Conservation (phyloP, 2,329 filamentous ascomycete genomes). For the Chaetomiaceae sp. region DNA sequence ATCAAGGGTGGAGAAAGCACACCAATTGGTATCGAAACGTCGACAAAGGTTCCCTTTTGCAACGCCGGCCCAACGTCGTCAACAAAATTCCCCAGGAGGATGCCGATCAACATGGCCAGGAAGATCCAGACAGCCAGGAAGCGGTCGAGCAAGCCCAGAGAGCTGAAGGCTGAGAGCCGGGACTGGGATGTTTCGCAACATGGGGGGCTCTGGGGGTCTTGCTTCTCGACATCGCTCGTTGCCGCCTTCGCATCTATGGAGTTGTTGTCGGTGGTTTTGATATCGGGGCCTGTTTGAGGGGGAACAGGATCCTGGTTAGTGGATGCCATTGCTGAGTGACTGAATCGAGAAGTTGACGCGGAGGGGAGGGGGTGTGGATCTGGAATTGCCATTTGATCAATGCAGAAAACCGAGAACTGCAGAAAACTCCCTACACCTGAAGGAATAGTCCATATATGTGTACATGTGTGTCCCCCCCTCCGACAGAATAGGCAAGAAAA, state of each 20-base stretch:
- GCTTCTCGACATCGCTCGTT: constrained; percentile 9
- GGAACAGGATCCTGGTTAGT: not conserved
- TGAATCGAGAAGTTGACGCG: too few species aligned
- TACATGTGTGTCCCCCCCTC: too few species aligned
- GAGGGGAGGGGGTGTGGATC: too few species aligned
- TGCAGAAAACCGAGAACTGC: too few species aligned
- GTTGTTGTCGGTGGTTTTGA: not conserved
- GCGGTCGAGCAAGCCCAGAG: constrained; percentile 57
- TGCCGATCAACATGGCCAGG: constrained; percentile 70
- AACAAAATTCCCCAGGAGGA: constrained; percentile 73
- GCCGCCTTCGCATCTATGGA: not conserved
- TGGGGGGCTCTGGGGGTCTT: not conserved
- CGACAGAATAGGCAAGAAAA: too few species aligned
- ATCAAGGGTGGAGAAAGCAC: not conserved
- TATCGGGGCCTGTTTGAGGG: not conserved
- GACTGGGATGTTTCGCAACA: not conserved
- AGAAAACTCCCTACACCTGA: too few species aligned
- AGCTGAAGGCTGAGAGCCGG: constrained; percentile 44
- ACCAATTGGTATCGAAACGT: constrained; percentile 38
- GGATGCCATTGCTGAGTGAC: constrained; percentile 12
- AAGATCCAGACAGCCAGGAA: constrained; percentile 70
- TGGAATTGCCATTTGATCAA: not conserved
- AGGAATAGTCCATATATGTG: too few species aligned
- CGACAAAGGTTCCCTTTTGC: constrained; percentile 66
- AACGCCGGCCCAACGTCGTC: constrained; percentile 56